Evolutionary conservation across 2,329 filamentous ascomycete species (phyloP).

Genomic region (Cadophora sp.): DNA sequence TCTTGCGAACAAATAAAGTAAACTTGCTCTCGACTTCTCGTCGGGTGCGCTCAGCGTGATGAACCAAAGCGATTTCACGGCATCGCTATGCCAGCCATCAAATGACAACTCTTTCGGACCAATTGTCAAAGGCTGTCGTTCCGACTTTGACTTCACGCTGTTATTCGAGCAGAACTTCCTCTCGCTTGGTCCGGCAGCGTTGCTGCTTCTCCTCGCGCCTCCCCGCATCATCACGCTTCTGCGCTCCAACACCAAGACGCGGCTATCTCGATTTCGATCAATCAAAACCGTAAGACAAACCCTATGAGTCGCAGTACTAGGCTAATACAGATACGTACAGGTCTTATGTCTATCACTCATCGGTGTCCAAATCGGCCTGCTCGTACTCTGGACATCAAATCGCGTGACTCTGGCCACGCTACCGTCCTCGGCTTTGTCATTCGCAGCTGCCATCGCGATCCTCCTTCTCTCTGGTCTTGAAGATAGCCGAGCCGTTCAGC

Average conservation of each 20-base stretch:
- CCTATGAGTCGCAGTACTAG: not conserved
- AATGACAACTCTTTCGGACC: constrained; percentile 32
- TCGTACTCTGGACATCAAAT: constrained; percentile 28
- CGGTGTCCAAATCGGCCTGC: constrained; percentile 27
- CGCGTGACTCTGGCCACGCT: constrained; percentile 34
- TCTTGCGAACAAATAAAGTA: constrained; percentile 9
- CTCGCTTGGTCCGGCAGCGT: constrained; percentile 25
- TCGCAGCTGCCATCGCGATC: constrained; percentile 25
- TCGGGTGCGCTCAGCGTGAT: not conserved
- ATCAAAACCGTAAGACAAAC: constrained; percentile 22
- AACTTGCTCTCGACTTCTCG: not conserved
- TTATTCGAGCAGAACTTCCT: constrained; percentile 32
- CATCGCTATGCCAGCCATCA: constrained; percentile 21
- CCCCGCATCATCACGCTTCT: constrained; percentile 23
- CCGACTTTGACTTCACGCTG: constrained; percentile 34
- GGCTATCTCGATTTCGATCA: constrained; percentile 2
- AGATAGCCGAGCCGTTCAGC: constrained; percentile 26
- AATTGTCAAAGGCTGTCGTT: constrained; percentile 29
- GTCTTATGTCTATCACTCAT: constrained; percentile 15
- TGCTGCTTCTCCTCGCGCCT: constrained; percentile 26
- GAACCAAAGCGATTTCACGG: constrained; percentile 19
- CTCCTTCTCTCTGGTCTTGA: constrained; percentile 27
- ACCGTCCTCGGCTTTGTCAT: constrained; percentile 26
- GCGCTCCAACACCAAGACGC: constrained; percentile 23
- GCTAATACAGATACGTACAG: constrained; percentile 18